Conservation (phyloP, 2,329 filamentous ascomycete species). For the Mollisiaceae sp. region DNA sequence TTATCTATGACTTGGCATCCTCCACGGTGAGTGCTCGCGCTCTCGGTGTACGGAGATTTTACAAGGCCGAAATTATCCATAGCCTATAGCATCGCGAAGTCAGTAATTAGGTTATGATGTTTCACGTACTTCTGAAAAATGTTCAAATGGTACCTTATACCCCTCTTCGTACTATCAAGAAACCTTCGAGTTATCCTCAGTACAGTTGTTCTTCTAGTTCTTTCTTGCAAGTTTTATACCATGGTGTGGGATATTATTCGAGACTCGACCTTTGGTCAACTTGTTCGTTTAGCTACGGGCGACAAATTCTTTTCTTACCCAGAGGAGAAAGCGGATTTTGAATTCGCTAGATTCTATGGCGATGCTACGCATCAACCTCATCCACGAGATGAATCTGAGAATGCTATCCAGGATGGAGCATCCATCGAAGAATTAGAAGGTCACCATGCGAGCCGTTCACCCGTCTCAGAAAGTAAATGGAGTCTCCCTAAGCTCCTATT, state of each 20-base stretch:
- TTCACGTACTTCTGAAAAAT: not conserved
- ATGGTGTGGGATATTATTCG: constrained; percentile 11
- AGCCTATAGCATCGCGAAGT: not conserved
- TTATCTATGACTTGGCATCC: not conserved
- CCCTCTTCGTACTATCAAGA: not conserved
- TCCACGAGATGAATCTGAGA: constrained; percentile 1
- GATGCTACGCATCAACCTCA: constrained; percentile 6
- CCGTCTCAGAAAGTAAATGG: not conserved
- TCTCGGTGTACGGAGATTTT: not conserved
- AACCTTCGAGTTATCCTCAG: not conserved
- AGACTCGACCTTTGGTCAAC: constrained; percentile 13
- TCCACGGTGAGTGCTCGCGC: not conserved
- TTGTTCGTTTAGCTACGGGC: constrained; percentile 4
- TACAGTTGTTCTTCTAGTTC: not conserved
- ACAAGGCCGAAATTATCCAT: not conserved
- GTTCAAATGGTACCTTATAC: constrained; percentile 9
- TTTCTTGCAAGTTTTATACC: not conserved
- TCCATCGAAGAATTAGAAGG: not conserved
- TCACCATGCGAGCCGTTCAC: not conserved
- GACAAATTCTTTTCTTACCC: constrained; percentile 2
- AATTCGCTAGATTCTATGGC: constrained; percentile 8
- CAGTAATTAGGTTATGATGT: not conserved
- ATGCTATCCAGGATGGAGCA: not conserved
- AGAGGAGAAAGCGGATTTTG: constrained; percentile 5
- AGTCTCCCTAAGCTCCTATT: not conserved